Evolutionary conservation across 192 early-diverging fungal genomes (phyloP).

Genomic region (Podila epigama): DNA sequence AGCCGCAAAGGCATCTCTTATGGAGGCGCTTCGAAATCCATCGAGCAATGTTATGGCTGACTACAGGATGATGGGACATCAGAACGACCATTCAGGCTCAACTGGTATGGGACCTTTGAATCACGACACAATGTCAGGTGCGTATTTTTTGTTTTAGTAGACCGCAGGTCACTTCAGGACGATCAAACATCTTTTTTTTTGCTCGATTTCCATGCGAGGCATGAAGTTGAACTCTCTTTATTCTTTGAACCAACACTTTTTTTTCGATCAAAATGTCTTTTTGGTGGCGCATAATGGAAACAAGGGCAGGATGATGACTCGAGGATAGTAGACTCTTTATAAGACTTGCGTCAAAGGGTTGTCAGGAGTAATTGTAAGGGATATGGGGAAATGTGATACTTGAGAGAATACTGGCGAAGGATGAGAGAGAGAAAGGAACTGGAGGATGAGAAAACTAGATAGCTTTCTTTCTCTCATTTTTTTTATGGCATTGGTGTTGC

Average conservation of each 20-base stretch:
- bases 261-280: no score
- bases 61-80: conserved; percentile 11
- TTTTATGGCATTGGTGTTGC: background rate
- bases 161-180: no score
- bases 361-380: background rate
- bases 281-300: background rate
- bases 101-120: background rate
- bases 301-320: background rate
- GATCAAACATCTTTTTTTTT: no score
- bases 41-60: background rate
- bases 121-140: conserved; percentile 27
- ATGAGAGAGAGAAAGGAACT: background rate
- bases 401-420: background rate
- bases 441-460: background rate
- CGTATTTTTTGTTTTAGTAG: conserved; percentile 15
- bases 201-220: no score
- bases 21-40: conserved; percentile 36
- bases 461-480: no score
- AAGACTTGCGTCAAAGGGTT: no score
- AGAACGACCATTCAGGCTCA: background rate
- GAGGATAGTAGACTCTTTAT: no score
- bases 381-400: no score
- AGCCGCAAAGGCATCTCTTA: conserved; percentile 11
- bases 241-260: no score
- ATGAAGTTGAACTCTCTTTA: no score